phyloP scores from a whole-genome alignment of 208 protist species.

The Crithidia expoeki region DNA sequence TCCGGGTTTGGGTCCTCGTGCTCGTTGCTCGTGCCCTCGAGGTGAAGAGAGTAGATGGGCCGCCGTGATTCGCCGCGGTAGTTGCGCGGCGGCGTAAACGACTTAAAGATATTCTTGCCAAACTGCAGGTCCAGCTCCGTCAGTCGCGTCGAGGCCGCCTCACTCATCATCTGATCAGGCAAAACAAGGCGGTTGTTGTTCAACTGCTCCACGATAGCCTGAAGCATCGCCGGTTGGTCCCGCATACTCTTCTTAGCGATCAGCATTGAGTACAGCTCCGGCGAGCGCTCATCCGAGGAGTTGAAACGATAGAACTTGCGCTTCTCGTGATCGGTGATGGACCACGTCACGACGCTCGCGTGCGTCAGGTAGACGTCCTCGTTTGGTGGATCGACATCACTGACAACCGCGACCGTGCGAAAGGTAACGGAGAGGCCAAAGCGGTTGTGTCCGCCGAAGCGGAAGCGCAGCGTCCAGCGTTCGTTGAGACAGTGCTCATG shows the following conservation, averaged over 20 bases:
- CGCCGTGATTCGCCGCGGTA: constrained; percentile 11
- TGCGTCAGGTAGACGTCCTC: constrained; percentile 29
- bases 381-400: constrained; percentile 39
- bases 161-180: constrained; percentile 46
- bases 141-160: constrained; percentile 26
- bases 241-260: constrained; percentile 42
- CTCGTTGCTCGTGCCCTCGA: constrained; percentile 58
- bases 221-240: constrained; percentile 45
- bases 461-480: constrained; percentile 47
- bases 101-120: constrained; percentile 33
- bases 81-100: neutral
- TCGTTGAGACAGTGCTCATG: constrained; percentile 50
- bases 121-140: constrained; percentile 52
- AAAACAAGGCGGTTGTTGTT: constrained; percentile 35
- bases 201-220: constrained; percentile 67
- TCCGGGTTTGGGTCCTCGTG: constrained; percentile 34
- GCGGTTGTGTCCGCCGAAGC: constrained; percentile 43
- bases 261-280: constrained; percentile 45
- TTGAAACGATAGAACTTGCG: constrained; percentile 65
- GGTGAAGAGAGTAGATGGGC: constrained; percentile 49
- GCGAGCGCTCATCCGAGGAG: constrained; percentile 46
- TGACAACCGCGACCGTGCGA: constrained; percentile 42
- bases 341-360: constrained; percentile 48
- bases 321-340: constrained; percentile 53
- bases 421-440: constrained; percentile 55